These are phyloP conservation scores for Chalciporus pseudorubinellus DNA, from an alignment of 768 basidiomycete genomes.

Conservation along the genomic window DNA sequence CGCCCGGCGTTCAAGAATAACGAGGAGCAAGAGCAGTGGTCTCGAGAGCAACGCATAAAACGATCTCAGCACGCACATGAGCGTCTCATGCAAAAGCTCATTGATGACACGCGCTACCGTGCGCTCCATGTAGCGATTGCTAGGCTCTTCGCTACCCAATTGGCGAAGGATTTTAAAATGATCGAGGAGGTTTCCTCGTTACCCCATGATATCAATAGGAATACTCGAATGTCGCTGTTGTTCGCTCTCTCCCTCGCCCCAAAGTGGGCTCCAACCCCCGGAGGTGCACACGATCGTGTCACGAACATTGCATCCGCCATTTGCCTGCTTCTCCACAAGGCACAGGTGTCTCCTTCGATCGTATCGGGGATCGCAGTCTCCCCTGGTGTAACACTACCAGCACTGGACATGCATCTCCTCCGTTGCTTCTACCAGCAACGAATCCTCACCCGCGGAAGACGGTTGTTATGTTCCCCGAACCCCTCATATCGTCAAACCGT, in stretches of 20 bases:
- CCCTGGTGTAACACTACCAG: too few relatives aligned
- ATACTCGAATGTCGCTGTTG: conserved; percentile 10
- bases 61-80: conserved; percentile 30
- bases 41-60: conserved; percentile 16
- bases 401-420: conserved; percentile 38
- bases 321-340: conserved; percentile 46
- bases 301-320: conserved; percentile 69
- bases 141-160: conserved; percentile 53
- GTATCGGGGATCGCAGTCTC: too few relatives aligned
- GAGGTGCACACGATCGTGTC: conserved; percentile 55
- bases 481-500: conserved; percentile 57
- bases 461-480: conserved; percentile 48
- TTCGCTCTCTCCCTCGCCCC: conserved; percentile 49
- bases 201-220: conserved; percentile 24
- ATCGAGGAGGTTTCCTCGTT: conserved; percentile 39
- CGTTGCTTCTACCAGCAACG: conserved; percentile 59
- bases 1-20: conserved; percentile 27
- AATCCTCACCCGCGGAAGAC: conserved; percentile 57
- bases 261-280: conserved; percentile 72
- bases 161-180: conserved; percentile 46
- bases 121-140: conserved; percentile 64
- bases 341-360: conserved; percentile 25
- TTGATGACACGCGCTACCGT: conserved; percentile 46
- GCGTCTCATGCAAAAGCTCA: conserved; percentile 40
- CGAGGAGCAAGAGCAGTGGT: conserved; percentile 25